Evolutionary conservation across 352 stramenopile species (phyloP).

Genomic region (Plasmopara muralis): DNA sequence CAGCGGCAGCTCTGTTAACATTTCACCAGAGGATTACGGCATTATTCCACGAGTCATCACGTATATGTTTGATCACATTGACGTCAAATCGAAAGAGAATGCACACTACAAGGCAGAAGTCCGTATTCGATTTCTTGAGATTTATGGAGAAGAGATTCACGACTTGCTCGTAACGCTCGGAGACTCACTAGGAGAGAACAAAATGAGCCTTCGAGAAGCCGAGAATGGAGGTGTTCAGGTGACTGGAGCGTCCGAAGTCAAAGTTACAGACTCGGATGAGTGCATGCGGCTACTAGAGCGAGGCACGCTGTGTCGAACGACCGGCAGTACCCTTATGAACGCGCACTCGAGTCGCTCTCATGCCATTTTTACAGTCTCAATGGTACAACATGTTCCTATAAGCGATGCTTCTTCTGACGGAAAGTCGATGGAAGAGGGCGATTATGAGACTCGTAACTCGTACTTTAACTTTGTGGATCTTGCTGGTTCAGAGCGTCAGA

Average conservation of each 20-base stretch:
- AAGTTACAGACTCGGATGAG: slow-evolving; percentile 58
- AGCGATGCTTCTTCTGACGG: slow-evolving; percentile 28
- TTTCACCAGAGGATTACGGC: slow-evolving; percentile 72
- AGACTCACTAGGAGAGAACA: slow-evolving; percentile 48
- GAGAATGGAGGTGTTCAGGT: slow-evolving; percentile 79
- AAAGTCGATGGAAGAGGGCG: slow-evolving; percentile 33
- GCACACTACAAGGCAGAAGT: slow-evolving; percentile 59
- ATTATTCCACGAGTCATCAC: slow-evolving; percentile 84
- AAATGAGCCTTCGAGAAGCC: slow-evolving; percentile 81
- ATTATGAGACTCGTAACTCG: slow-evolving; percentile 74
- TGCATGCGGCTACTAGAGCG: slow-evolving; percentile 79
- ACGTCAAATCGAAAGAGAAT: slow-evolving; percentile 46
- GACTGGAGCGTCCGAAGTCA: slow-evolving; percentile 66
- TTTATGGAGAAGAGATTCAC: slow-evolving; percentile 89
- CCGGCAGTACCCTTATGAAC: slow-evolving; percentile 90
- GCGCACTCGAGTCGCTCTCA: slow-evolving; percentile 87
- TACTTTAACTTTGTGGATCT: slow-evolving; percentile 92
- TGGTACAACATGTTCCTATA: slow-evolving; percentile 76
- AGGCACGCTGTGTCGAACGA: slow-evolving; percentile 78
- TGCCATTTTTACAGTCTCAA: slow-evolving; percentile 86
- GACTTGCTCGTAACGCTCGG: slow-evolving; percentile 82
- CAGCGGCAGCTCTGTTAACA: slow-evolving; percentile 75
- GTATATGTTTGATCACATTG: slow-evolving; percentile 80
- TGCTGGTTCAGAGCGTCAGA: slow-evolving; percentile 89
- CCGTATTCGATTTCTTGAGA: slow-evolving; percentile 87